These are phyloP conservation scores for Schizonepeta tenuifolia DNA, from an alignment of 257 asterid species.

Conservation along the genomic window DNA sequence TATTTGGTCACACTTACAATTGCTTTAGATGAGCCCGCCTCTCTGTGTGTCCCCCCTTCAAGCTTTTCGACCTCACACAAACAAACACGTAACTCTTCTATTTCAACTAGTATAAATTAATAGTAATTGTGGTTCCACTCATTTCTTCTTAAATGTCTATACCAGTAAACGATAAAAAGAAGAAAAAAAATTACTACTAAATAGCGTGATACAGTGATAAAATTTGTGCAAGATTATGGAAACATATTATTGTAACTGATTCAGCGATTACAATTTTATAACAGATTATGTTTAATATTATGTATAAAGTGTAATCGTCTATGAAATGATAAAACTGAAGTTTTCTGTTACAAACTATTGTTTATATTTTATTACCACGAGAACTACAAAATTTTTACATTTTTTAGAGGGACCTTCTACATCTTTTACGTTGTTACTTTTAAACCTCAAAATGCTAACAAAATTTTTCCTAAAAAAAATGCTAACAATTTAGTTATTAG, in stretches of 20 bases:
- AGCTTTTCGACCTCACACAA: too few relatives aligned
- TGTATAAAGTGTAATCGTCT: neutral
- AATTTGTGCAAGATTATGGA: neutral
- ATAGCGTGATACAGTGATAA: neutral
- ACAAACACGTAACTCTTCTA: too few relatives aligned
- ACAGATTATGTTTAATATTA: neutral
- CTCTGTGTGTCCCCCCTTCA: neutral
- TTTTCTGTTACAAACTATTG: neutral
- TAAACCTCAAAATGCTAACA: too few relatives aligned
- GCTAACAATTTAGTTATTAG: too few relatives aligned
- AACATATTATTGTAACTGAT: neutral
- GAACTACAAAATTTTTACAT: neutral
- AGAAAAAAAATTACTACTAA: neutral
- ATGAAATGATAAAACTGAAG: neutral
- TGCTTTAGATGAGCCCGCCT: neutral
- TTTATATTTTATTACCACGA: too few relatives aligned
- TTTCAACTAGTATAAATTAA: too few relatives aligned
- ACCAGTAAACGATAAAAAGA: neutral
- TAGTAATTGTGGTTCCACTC: too few relatives aligned
- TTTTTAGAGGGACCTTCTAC: too few relatives aligned
- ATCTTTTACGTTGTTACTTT: too few relatives aligned
- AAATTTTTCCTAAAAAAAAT: too few relatives aligned
- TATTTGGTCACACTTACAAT: neutral
- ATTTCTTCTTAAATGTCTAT: neutral
- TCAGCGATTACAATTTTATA: neutral